Evolutionary conservation across 2,329 filamentous ascomycete genomes (phyloP), one percentile per base, ranked within the genome.

Genomic region (Colletotrichum agaves): DNA sequence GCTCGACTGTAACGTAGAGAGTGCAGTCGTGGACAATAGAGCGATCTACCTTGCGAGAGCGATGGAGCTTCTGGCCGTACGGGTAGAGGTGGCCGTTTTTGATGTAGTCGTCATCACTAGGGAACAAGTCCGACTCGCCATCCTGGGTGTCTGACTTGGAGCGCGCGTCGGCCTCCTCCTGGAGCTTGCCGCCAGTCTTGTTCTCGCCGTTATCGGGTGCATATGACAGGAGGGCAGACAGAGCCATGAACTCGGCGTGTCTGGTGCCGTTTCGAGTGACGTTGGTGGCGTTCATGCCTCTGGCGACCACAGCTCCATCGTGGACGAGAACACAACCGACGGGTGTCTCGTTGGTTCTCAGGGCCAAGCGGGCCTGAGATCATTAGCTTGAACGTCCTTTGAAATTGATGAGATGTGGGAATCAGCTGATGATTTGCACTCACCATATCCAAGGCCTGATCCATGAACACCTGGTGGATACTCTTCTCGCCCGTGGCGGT

Each of bases 281-380:
- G 75, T 98, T 99, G 60, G 96, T 99, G 71, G 97, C 96, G 75
- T 99, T 99, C 92, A 98, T 98, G 70, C 96, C 96, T 70, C 87
- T 88, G 46, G 93, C 94, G 71, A 99, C 94, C 71, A 98, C 86
- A 72, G 88, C 85, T 71, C 89, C 90, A 31, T 93, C 81, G 76
- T 94, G 87, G 21, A 98, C 94, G 60, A 99, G 90, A 35, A 99
- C 94, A 79, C 96, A 99, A 55, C 96, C 97, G 19, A 99, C 96
- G 1, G 96, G 96, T 1, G 97, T 98, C 82, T 99, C 96, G 73
- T 97, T 94, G 69, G 88, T 92, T 72, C 84, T 83, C 55, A 99
- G 88, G 21, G 97, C 96, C 71, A 93, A 87, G 74, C 95, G 91
- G 66, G 94, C 96, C 93, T 97, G 63, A 13, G 21, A 15, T 21